Conservation (phyloP, 306 rosid genomes). For the Vachellia pachyceras region DNA sequence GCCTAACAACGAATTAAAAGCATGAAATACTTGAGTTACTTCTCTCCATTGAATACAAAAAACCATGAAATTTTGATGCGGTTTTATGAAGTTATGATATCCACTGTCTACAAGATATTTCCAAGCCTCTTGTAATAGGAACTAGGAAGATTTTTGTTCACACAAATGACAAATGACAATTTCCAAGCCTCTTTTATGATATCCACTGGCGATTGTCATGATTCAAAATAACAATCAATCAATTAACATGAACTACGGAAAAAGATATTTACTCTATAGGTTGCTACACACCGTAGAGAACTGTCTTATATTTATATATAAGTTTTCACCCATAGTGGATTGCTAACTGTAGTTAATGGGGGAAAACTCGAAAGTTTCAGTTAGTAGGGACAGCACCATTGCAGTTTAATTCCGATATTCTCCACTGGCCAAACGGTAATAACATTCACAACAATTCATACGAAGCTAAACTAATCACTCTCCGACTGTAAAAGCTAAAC, state of each 20-base stretch:
- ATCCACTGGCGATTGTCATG: background rate
- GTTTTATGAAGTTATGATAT: background rate
- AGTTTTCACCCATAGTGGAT: background rate
- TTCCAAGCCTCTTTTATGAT: no score
- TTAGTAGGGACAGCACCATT: background rate
- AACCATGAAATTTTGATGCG: background rate
- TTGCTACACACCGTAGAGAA: background rate
- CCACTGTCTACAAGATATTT: background rate
- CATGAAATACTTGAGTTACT: conserved; percentile 18
- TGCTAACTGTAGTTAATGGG: background rate
- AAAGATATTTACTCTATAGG: background rate
- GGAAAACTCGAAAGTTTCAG: background rate
- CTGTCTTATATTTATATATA: background rate
- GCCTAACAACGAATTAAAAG: conserved; percentile 32
- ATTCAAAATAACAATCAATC: background rate
- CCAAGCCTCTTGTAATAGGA: background rate
- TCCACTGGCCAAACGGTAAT: background rate
- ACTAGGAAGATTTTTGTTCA: background rate
- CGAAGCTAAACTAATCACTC: background rate
- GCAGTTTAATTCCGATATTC: background rate
- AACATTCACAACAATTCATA: background rate
- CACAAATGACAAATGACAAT: background rate
- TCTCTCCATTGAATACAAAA: conserved; percentile 2
- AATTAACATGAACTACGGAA: background rate
- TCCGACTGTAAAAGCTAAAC: no score